Conservation (phyloP, 306 rosid species). For the Trifolium repens region DNA sequence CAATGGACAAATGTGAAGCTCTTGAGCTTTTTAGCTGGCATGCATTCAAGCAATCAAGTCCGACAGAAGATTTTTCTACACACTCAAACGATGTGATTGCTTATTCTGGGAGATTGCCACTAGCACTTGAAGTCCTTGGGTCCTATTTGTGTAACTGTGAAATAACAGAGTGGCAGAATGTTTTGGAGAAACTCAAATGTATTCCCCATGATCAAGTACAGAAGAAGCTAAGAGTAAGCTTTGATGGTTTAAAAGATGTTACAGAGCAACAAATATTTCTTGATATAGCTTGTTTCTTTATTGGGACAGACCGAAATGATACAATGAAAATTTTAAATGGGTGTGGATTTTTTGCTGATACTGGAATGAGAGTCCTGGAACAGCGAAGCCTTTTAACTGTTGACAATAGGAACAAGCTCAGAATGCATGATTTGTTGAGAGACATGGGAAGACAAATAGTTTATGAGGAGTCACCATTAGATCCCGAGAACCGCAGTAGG, state of each 20-base stretch:
- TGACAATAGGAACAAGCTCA: constrained; percentile 11
- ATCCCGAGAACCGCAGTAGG: constrained; percentile 19
- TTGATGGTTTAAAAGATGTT: constrained; percentile 5
- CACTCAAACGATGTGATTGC: background rate
- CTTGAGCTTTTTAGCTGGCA: constrained; percentile 25
- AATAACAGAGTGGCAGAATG: constrained; percentile 8
- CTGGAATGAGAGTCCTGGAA: constrained; percentile 8
- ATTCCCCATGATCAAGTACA: constrained; percentile 24
- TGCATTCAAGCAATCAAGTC: constrained; percentile 12
- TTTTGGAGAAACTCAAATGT: background rate
- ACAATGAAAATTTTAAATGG: background rate
- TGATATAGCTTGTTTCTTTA: constrained; percentile 19
- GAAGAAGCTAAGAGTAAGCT: background rate
- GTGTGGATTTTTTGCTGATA: background rate
- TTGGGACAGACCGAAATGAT: constrained; percentile 22
- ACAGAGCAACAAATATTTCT: constrained; percentile 6
- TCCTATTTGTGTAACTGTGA: background rate
- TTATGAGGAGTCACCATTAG: background rate
- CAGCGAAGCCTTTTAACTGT: background rate
- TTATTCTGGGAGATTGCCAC: constrained; percentile 24
- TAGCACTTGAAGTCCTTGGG: constrained; percentile 37
- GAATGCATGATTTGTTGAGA: constrained; percentile 33
- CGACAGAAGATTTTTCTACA: background rate
- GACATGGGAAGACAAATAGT: constrained; percentile 41
- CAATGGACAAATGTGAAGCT: constrained; percentile 1